Conservation (phyloP, 345 rosid genomes). For the Hypericum androsaemum region DNA sequence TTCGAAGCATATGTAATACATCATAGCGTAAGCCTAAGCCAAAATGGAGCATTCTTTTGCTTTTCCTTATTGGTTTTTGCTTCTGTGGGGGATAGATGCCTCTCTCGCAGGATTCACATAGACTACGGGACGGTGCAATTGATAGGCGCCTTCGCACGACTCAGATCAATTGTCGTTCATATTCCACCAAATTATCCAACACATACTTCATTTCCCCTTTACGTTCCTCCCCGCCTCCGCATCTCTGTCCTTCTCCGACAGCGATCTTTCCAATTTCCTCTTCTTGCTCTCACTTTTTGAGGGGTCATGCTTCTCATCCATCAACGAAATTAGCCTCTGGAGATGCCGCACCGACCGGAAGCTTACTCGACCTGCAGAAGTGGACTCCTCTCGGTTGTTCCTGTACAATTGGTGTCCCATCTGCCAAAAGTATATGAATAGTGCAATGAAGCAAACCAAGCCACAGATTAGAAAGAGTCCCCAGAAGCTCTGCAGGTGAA, state of each 20-base stretch:
- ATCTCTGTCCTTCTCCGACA: constrained; percentile 18
- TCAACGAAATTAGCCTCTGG: constrained; percentile 49
- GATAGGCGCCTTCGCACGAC: no score
- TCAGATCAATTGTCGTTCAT: no score
- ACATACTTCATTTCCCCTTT: constrained; percentile 12
- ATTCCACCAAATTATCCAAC: neutral
- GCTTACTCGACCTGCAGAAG: constrained; percentile 18
- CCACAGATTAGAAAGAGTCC: constrained; percentile 81
- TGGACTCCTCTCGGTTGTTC: constrained; percentile 17
- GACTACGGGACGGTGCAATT: no score
- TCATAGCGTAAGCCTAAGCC: no score
- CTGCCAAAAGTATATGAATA: constrained; percentile 48
- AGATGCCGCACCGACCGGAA: constrained; percentile 29
- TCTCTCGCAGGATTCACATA: no score
- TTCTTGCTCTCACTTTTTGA: constrained; percentile 35
- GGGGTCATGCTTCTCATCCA: constrained; percentile 64
- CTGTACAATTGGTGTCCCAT: constrained; percentile 29
- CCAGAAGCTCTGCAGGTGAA: constrained; percentile 75
- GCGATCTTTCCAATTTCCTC: constrained; percentile 42
- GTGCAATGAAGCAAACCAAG: constrained; percentile 61
- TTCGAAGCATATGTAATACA: no score
- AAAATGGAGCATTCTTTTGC: no score
- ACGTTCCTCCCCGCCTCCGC: constrained; percentile 14
- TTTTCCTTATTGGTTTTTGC: no score
- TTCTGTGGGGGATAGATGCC: no score